These are phyloP conservation scores for Penicillium coprophilum DNA, from an alignment of 495 filamentous ascomycete species.

Conservation along the genomic window DNA sequence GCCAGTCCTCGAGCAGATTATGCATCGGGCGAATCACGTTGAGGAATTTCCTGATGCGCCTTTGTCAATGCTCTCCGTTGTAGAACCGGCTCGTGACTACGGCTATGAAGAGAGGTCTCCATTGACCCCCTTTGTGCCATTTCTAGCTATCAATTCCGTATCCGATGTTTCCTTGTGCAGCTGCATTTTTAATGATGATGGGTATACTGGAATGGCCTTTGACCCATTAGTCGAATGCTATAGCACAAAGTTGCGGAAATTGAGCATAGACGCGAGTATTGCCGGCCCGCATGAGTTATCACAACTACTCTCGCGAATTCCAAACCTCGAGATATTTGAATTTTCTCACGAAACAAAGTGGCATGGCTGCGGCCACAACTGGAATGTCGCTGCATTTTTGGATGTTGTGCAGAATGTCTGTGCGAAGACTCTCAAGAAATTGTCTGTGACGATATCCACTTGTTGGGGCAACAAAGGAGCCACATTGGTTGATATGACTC, in stretches of 20 bases:
- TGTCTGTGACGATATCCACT: background rate
- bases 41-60: background rate
- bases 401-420: background rate
- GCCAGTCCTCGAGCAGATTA: background rate
- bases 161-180: background rate
- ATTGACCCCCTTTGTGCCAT: background rate
- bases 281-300: background rate
- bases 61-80: background rate
- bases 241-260: background rate
- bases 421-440: background rate
- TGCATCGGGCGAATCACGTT: background rate
- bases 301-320: slow-evolving; percentile 12
- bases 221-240: background rate
- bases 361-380: slow-evolving; percentile 14
- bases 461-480: background rate
- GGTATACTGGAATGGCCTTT: background rate
- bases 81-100: background rate
- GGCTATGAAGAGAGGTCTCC: background rate
- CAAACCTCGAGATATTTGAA: slow-evolving; percentile 14
- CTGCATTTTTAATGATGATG: background rate
- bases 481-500: background rate
- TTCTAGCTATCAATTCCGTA: background rate
- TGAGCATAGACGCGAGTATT: background rate
- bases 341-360: slow-evolving; percentile 17
- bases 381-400: slow-evolving; percentile 5